Base-by-base conservation (phyloP, 371 early-diverging fungal genomes). In the Actinomortierella ambigua region DNA sequence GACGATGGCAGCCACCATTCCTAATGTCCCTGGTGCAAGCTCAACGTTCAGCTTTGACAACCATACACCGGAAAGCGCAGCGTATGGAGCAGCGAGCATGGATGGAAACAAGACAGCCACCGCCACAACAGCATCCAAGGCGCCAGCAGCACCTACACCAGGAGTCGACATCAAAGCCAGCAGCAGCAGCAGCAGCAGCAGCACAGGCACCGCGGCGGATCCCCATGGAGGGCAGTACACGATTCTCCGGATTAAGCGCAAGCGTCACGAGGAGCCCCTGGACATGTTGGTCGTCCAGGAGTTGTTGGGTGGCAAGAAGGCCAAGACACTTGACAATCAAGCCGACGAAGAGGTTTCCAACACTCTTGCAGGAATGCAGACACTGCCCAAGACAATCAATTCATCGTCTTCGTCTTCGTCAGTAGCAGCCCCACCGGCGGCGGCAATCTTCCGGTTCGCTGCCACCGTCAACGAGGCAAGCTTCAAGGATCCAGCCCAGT, bases 231-330 rank as follows among this genome's bases (percentile, higher is more conserved):
- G 57, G 1, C 42, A 78, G 42, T 57, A 88, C 8, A 89, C 90
- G 2, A 85, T 92, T 57, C 77, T 92, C 23, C 82, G 93, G 8
- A 87, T 92, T 57, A 92, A 92, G 69, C 89, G 93, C 47, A 91
- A 89, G 69, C 85, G 93, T 55, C 81, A 75, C 47, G 91, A 90
- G 54, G 91, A 92, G 59, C 93, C 93, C 2, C 66, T 90, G 3
- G 90, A 91, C 34, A 89, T 90, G 3, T 79, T 92, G 39, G 79
- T 68, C 17, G 69, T 68, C 0, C 62, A 68, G 47, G 66, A 65
- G 17, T 59, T 59, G 28, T 1, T 59, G 50, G 22, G 51, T 13
- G 66, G 66, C n/a, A 71, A 71, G 57, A 71, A 60, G 42, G 60
- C 50, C 22, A 62, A 48, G 49, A 64, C 42, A 18, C 28, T 53